Base-by-base conservation (phyloP, 306 rosid genomes). In the Cicer chorassanicum region DNA sequence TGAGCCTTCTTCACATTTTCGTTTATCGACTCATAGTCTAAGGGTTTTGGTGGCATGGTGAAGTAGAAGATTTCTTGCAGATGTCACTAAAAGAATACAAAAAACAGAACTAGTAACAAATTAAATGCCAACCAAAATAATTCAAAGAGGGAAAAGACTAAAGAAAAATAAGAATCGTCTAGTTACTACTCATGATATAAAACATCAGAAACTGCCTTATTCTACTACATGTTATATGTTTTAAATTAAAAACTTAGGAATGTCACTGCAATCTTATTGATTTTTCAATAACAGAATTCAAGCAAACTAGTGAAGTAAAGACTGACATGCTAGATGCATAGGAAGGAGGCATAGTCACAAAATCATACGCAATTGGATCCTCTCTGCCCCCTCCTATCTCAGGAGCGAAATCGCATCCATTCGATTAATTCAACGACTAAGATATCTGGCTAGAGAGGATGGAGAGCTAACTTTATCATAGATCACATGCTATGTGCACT, bases 1-100 rank as follows among this genome's bases (percentile, higher is more conserved):
- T 94, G 99, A 83, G 83, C 83, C 82, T 51, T 92, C 92, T 92
- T 95, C 88, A 95, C 98, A 18, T 95, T 95, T 79, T 90, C 97
- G 75, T 95, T 95, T 54, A 95, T 87, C 11, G 81, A 77, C 45
- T 76, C 97, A 45, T 85, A 75, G 85, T 89, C 98, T 68, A 95
- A 86, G 34, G 90, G 96, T 90, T 83, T 95, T 1, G 78, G 91
- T 29, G 97, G 90, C 99, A 95, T 95, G 84, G 69, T 88, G 86
- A 77, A 77, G 79, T 56, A 77, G 56, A 73, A 55, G 34, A 68
- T 8, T 88, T 69, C 81, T 82, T 18, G 67, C 75, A 75, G 76
- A 56, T 68, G 36, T 78, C 59, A 74, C 83, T 63, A 42, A 62
- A 76, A 50, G 15, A 77, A 65, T 64, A 68, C 45, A n/a, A 54